Evolutionary conservation across 371 early-diverging fungal species (phyloP).

Genomic region (Mucor circinelloides): DNA sequence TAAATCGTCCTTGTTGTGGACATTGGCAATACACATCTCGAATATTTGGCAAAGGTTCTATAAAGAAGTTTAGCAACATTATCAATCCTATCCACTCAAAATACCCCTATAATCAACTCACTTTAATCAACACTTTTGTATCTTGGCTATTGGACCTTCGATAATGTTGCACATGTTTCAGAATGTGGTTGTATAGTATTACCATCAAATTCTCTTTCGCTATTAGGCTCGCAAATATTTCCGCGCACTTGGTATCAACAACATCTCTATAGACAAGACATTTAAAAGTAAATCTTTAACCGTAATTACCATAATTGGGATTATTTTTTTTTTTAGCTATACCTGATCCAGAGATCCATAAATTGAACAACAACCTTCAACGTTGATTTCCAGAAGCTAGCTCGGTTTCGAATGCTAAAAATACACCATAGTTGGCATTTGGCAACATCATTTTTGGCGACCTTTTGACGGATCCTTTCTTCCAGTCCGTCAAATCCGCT

Average conservation of each 20-base stretch:
- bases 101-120: neutral
- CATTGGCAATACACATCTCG: neutral
- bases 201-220: slow-evolving; percentile 10
- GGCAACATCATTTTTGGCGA: neutral
- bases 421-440: slow-evolving; percentile 23
- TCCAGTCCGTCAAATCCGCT: neutral
- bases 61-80: neutral
- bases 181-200: slow-evolving; percentile 1
- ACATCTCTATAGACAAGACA: slow-evolving; percentile 26
- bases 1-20: neutral
- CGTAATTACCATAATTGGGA: neutral
- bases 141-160: neutral
- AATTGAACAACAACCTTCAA: slow-evolving; percentile 32
- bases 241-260: neutral
- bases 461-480: neutral
- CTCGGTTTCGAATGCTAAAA: slow-evolving; percentile 2
- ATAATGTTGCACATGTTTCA: slow-evolving; percentile 19
- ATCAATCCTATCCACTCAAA: neutral
- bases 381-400: slow-evolving; percentile 27
- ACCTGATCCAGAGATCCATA: slow-evolving; percentile 40
- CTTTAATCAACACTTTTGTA: neutral
- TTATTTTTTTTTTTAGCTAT: neutral
- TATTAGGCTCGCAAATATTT: slow-evolving; percentile 17
- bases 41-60: neutral
- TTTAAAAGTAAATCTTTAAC: neutral